phyloP scores from a whole-genome alignment of 331 rosid species.

The Pyrus hybrid region DNA sequence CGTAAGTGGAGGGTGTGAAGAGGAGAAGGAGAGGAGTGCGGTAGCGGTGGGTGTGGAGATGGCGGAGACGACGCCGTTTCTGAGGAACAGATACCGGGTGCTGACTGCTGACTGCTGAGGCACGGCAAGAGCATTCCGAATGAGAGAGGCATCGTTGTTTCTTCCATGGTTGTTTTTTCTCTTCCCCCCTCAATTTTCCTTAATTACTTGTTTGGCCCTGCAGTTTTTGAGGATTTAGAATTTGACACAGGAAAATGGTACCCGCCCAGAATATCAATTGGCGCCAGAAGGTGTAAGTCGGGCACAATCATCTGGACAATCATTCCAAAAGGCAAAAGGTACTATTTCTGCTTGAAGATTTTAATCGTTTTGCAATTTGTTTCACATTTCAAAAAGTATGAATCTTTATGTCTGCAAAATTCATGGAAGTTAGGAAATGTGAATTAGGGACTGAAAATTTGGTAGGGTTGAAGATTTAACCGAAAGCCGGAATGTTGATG shows the following conservation, averaged over 20 bases:
- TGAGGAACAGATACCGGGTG: slow-evolving; percentile 63
- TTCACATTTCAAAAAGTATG: not conserved
- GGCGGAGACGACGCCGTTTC: slow-evolving; percentile 25
- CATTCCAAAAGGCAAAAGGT: slow-evolving; percentile 38
- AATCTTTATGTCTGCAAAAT: not conserved
- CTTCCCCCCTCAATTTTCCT: not conserved
- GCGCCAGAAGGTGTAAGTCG: slow-evolving; percentile 62
- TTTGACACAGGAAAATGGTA: slow-evolving; percentile 63
- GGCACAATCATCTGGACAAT: slow-evolving; percentile 54
- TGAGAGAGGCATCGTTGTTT: slow-evolving; percentile 70
- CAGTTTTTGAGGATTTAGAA: slow-evolving; percentile 5
- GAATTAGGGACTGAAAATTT: not conserved
- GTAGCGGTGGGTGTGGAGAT: not conserved
- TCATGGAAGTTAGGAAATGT: not conserved
- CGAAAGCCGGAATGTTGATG: not conserved
- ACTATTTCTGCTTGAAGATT: not conserved
- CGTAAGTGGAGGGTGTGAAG: not conserved
- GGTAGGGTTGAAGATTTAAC: not conserved
- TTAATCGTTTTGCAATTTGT: not conserved
- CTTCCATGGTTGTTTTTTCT: slow-evolving; percentile 42
- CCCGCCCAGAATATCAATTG: slow-evolving; percentile 55
- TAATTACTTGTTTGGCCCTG: not conserved
- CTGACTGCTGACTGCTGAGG: no score
- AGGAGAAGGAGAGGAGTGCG: not conserved
- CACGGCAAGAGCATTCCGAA: slow-evolving; percentile 94